phyloP scores from a whole-genome alignment of 2,329 filamentous ascomycete genomes.

The Colletotrichum acutatum region DNA sequence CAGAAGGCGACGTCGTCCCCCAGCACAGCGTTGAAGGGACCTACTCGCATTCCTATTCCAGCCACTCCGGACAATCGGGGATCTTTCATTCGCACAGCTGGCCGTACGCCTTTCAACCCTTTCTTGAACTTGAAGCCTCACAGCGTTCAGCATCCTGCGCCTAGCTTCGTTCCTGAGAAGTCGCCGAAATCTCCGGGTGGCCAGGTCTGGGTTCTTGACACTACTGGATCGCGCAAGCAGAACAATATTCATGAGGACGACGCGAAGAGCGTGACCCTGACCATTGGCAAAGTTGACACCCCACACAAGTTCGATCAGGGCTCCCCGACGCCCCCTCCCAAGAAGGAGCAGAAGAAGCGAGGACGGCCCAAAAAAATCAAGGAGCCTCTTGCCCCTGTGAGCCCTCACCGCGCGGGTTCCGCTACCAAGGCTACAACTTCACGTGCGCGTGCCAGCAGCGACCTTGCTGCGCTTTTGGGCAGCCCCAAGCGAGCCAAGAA shows the following conservation, averaged over 20 bases:
- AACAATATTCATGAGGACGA: background rate
- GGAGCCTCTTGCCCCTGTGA: background rate
- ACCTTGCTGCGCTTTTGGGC: constrained; percentile 8
- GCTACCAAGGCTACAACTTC: background rate
- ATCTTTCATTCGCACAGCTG: background rate
- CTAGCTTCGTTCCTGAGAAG: background rate
- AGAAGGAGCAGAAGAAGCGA: constrained; percentile 17
- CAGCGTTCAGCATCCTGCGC: constrained; percentile 7
- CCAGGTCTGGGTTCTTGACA: constrained; percentile 12
- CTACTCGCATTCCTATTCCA: constrained; percentile 3
- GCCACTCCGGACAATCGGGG: background rate
- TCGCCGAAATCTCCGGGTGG: background rate
- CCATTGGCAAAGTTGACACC: constrained; percentile 17
- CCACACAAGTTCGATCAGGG: constrained; percentile 14
- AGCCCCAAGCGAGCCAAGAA: background rate
- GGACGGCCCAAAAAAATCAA: constrained; percentile 12
- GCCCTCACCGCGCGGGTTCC: background rate
- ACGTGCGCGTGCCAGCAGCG: background rate
- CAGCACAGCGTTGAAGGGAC: background rate
- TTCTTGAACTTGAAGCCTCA: background rate
- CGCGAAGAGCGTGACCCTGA: background rate
- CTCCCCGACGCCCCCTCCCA: constrained; percentile 6
- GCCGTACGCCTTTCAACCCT: constrained; percentile 6
- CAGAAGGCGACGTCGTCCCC: background rate
- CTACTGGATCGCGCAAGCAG: background rate